phyloP scores from a whole-genome alignment of 2,329 filamentous ascomycete species.

The Claviceps monticola region DNA sequence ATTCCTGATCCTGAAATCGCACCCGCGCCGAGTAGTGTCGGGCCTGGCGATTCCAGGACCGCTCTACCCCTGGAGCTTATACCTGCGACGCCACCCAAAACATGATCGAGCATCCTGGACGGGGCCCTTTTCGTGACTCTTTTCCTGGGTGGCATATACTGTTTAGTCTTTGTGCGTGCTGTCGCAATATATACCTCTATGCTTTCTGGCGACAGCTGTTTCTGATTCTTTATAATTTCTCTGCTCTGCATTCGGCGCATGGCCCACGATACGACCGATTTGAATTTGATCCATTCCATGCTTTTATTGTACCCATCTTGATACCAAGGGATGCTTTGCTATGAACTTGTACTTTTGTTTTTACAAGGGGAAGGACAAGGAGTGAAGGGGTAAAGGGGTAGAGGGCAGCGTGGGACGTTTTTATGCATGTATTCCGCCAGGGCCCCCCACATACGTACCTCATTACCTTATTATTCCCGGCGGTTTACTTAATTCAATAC shows the following conservation, averaged over 20 bases:
- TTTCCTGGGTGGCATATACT: neutral
- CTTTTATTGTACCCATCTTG: neutral
- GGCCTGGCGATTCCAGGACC: slow-evolving; percentile 23
- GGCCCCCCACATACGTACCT: too few relatives aligned
- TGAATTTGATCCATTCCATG: too few relatives aligned
- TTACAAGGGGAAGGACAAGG: too few relatives aligned
- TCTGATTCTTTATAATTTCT: neutral
- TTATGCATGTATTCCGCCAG: too few relatives aligned
- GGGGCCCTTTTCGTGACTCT: neutral
- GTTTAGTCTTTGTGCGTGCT: neutral
- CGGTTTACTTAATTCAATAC: too few relatives aligned
- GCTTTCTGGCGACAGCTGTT: neutral
- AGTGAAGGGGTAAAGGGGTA: too few relatives aligned
- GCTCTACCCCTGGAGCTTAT: slow-evolving; percentile 20
- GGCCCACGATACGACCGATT: too few relatives aligned
- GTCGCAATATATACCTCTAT: neutral
- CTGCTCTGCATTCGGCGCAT: neutral
- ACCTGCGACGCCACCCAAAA: slow-evolving; percentile 12
- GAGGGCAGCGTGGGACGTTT: too few relatives aligned
- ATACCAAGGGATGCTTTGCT: neutral
- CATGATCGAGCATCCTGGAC: neutral
- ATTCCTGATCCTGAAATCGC: slow-evolving; percentile 65
- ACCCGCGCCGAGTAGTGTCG: slow-evolving; percentile 31
- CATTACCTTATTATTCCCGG: too few relatives aligned
- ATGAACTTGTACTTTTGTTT: neutral